Evolutionary conservation across 345 rosid species (phyloP).

Genomic region (Nasturtium officinale): DNA sequence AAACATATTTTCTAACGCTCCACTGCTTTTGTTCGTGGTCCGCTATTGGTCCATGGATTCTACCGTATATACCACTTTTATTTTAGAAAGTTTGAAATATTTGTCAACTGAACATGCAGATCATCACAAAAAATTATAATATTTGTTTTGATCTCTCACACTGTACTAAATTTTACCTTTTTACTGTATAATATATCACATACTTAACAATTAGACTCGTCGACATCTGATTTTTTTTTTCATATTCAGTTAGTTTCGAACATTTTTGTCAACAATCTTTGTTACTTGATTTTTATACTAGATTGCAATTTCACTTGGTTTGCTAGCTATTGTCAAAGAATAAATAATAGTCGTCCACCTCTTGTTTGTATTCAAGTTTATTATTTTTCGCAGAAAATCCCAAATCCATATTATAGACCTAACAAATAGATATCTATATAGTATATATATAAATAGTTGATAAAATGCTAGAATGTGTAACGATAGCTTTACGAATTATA

Average conservation of each 20-base stretch:
- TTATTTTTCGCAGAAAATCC: not conserved
- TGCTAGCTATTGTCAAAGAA: slow-evolving; percentile 38
- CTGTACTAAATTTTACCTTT: too few species aligned
- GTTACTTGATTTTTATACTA: slow-evolving; percentile 22
- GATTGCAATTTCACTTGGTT: slow-evolving; percentile 28
- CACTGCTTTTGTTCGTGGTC: not conserved
- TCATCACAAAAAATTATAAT: not conserved
- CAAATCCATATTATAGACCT: slow-evolving; percentile 25
- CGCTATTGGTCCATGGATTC: not conserved
- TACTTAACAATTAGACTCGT: not conserved
- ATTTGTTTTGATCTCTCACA: too few species aligned
- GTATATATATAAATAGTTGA: not conserved
- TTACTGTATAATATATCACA: too few species aligned
- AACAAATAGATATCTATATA: not conserved
- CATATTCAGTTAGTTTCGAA: not conserved
- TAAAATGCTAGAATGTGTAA: slow-evolving; percentile 21
- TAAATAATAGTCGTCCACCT: slow-evolving; percentile 22
- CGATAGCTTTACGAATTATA: slow-evolving; percentile 12
- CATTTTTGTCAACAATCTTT: slow-evolving; percentile 2
- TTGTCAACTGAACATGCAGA: not conserved
- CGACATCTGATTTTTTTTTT: not conserved
- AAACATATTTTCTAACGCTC: slow-evolving; percentile 1
- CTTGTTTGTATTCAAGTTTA: slow-evolving; percentile 27
- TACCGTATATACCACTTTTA: not conserved
- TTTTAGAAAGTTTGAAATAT: not conserved